phyloP scores from a whole-genome alignment of 192 early-diverging fungal genomes.

The Coemansia sp. region DNA sequence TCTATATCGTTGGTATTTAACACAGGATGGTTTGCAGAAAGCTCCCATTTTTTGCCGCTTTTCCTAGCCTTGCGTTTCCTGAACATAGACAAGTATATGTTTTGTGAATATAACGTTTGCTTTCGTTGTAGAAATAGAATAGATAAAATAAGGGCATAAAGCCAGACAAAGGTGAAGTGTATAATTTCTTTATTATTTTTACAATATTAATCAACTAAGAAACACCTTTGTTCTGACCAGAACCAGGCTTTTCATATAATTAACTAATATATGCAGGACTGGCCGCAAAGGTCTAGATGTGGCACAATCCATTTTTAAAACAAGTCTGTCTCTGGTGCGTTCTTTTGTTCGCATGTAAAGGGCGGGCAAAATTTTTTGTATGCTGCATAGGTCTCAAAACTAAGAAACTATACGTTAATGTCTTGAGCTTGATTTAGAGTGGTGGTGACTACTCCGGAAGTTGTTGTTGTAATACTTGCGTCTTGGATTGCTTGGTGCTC shows the following conservation, averaged over 20 bases:
- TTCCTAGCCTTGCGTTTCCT: constrained; percentile 6
- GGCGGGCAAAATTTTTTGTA: too few relatives aligned
- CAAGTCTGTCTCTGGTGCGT: not conserved
- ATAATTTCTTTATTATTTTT: not conserved
- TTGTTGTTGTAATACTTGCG: too few relatives aligned
- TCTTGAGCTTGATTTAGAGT: constrained; percentile 28
- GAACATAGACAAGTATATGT: constrained; percentile 13
- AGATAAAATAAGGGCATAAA: not conserved
- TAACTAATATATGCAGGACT: not conserved
- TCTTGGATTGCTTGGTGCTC: too few relatives aligned
- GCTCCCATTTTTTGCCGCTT: constrained; percentile 18
- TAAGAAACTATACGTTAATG: not conserved
- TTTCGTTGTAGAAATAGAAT: not conserved
- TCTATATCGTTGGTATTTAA: constrained; percentile 22
- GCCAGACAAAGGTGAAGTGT: not conserved
- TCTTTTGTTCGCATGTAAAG: not conserved
- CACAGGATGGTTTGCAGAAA: constrained; percentile 23
- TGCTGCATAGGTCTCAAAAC: not conserved
- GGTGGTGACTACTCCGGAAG: too few relatives aligned
- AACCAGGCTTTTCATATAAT: not conserved
- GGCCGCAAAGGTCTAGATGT: not conserved
- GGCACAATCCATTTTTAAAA: not conserved
- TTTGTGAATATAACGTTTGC: not conserved
- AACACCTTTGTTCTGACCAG: not conserved
- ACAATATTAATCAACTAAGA: not conserved